Evolutionary conservation across 164 flowering plant species (phyloP), one percentile per base, ranked within the genome.

Genomic region (Magnolia kwangsiensis): DNA sequence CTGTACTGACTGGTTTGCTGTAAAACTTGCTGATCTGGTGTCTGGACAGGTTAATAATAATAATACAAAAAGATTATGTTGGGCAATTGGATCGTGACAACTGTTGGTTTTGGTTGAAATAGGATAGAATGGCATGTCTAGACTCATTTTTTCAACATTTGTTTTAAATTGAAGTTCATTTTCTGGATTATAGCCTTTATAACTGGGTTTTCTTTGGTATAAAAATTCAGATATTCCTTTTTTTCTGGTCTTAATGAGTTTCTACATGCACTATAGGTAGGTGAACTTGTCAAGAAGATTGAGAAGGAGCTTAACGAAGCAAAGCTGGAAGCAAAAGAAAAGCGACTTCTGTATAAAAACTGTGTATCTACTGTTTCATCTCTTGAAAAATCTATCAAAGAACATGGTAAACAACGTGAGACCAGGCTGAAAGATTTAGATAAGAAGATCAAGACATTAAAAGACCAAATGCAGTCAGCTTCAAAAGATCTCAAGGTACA

Each of bases 271-370:
- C 51, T 85, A 72, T 80, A 96, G 98, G 90, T 96, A 72, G 86
- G 84, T 72, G 98, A 96, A 78, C 29, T 87, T 66, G 96, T 94
- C 10, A 88, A 88, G 81, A 92, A 78, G 83, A 84, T 92, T 71
- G 90, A 92, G 85, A 84, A 86, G 78, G 98, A 96, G 83, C 92
- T 96, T 79, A 90, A 75, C 75, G 92, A 91, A 81, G 90, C 96
- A 81, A 87, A 84, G 78, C 77, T 86, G 72, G 78, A 85, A 27
- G 83, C 80, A 51, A 84, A 85, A 80, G 97, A 90, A 55, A 92
- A 90, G 81, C 82, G 90, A 76, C 75, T 80, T 51, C 67, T 80
- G 19, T 85, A 85, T 78, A 84, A 90, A 66, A 78, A 84, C 19
- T 86, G 91, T 86, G 83, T 89, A 20, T 75, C 80, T 29, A 81